Evolutionary conservation across 1,284 basidiomycete genomes (phyloP).

Genomic region (Moniliophthora roreri): DNA sequence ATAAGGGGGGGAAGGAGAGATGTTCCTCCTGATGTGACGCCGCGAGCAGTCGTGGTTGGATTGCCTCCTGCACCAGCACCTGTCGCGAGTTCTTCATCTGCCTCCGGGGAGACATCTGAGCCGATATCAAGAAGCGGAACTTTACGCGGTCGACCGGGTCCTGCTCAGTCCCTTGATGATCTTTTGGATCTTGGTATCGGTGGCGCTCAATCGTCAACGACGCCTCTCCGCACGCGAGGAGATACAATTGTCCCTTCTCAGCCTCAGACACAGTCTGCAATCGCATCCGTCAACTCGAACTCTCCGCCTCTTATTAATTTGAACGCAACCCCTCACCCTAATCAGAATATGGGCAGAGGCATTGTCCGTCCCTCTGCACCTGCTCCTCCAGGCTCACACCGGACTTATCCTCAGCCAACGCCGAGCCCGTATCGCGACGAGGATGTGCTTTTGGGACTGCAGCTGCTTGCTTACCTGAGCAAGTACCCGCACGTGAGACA

Average conservation of each 20-base stretch:
- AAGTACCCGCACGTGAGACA: constrained; percentile 99
- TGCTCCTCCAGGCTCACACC: constrained; percentile 21
- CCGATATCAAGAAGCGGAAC: constrained; percentile 3
- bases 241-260: not conserved
- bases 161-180: not conserved
- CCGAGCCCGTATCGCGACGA: constrained; percentile 85
- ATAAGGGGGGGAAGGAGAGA: constrained; percentile 4
- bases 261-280: not conserved
- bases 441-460: constrained; percentile 88
- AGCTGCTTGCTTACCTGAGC: constrained; percentile 93
- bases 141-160: not conserved
- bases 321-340: not conserved
- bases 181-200: not conserved
- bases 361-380: constrained; percentile 10
- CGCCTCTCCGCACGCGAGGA: not conserved
- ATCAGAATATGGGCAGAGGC: not conserved
- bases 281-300: not conserved
- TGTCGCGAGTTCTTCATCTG: constrained; percentile 12
- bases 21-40: constrained; percentile 38
- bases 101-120: constrained; percentile 15
- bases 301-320: no score
- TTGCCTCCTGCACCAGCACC: constrained; percentile 27
- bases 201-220: no score
- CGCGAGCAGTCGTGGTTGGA: constrained; percentile 28
- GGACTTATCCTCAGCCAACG: constrained; percentile 29